Conservation (phyloP, 1,284 basidiomycete genomes). For the Trichosporon inkin region DNA sequence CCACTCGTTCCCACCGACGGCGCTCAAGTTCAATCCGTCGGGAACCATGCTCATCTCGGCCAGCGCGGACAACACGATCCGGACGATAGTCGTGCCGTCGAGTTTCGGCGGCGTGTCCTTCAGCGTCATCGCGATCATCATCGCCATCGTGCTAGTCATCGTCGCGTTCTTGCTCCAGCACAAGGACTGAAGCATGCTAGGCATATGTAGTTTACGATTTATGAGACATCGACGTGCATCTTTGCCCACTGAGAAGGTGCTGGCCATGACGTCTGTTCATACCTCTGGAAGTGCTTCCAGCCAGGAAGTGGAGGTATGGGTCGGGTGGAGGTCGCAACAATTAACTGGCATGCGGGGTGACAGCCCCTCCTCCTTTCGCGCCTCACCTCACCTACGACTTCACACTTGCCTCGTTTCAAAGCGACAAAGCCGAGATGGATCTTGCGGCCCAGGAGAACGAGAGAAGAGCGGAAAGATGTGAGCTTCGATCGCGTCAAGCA, state of each 20-base stretch:
- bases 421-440: constrained; percentile 34
- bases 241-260: not conserved
- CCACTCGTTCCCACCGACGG: constrained; percentile 91
- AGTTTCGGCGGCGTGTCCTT: constrained; percentile 36
- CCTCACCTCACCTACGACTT: no score
- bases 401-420: not conserved
- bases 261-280: not conserved
- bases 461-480: constrained; percentile 37
- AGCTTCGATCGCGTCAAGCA: constrained; percentile 8
- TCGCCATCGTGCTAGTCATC: constrained; percentile 14
- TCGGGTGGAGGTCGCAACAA: constrained; percentile 1
- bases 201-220: constrained; percentile 3
- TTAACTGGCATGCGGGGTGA: not conserved
- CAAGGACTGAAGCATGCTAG: no score
- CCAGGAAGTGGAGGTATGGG: not conserved
- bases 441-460: constrained; percentile 43
- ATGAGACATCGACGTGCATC: constrained; percentile 2
- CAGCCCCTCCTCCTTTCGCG: no score
- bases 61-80: constrained; percentile 84
- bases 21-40: constrained; percentile 78
- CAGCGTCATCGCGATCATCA: constrained; percentile 9
- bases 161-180: constrained; percentile 10
- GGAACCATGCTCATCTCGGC: constrained; percentile 81
- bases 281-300: not conserved
- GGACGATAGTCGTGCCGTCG: constrained; percentile 70